Conservation (phyloP, 257 asterid species). For the Fraxinus americana region DNA sequence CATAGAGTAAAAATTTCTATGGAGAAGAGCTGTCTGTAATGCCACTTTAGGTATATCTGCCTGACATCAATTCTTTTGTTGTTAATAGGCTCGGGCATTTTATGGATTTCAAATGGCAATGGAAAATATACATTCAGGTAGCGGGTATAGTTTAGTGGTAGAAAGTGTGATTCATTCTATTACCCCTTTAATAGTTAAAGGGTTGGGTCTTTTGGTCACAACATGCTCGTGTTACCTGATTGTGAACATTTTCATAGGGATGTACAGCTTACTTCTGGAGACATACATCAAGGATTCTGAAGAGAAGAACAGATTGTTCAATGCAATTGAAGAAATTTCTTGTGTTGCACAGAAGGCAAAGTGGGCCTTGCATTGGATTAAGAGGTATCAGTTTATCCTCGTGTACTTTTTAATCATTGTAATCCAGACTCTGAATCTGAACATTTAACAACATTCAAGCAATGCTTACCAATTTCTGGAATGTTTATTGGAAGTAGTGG, state of each 20-base stretch:
- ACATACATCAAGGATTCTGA: conserved; percentile 72
- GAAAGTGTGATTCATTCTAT: conserved; percentile 12
- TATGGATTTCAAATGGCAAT: conserved; percentile 83
- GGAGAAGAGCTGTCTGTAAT: background rate
- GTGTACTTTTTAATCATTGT: background rate
- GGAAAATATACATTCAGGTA: conserved; percentile 62
- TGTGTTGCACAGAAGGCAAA: conserved; percentile 71
- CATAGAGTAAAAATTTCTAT: too few relatives aligned
- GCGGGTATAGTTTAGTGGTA: conserved; percentile 25
- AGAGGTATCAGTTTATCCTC: conserved; percentile 41
- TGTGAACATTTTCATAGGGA: conserved; percentile 46
- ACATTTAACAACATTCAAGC: background rate
- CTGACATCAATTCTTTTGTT: conserved; percentile 27
- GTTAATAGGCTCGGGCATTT: conserved; percentile 77
- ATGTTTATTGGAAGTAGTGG: background rate
- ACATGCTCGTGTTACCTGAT: conserved; percentile 27
- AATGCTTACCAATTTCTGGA: background rate
- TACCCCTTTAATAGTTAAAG: conserved; percentile 16
- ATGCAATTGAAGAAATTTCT: conserved; percentile 65
- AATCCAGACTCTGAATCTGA: background rate
- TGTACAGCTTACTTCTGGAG: conserved; percentile 88
- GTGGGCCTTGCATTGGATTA: conserved; percentile 84
- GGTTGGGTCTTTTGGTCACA: background rate
- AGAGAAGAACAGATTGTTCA: conserved; percentile 64
- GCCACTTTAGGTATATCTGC: background rate